phyloP scores from a whole-genome alignment of 805 yeast genomes.

The Nematodospora valgi region DNA sequence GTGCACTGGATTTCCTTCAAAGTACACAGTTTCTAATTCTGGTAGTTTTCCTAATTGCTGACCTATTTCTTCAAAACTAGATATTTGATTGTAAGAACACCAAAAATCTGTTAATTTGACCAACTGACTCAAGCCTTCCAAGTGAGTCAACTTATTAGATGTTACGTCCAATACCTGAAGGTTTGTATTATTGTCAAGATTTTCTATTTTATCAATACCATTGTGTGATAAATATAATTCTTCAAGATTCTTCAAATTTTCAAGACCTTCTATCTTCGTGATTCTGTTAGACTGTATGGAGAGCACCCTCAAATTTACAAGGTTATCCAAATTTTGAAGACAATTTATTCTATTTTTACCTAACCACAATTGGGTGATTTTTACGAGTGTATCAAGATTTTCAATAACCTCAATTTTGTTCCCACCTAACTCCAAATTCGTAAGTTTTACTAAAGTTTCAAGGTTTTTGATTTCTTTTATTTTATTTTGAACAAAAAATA shows the following conservation, averaged over 20 bases:
- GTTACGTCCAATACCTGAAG: slow-evolving; percentile 79
- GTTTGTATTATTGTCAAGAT: slow-evolving; percentile 65
- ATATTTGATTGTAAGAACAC: slow-evolving; percentile 79
- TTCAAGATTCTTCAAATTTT: slow-evolving; percentile 64
- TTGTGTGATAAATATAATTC: slow-evolving; percentile 89
- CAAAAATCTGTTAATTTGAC: slow-evolving; percentile 82
- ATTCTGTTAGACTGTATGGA: slow-evolving; percentile 88
- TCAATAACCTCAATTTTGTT: slow-evolving; percentile 65
- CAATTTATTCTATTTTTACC: slow-evolving; percentile 78
- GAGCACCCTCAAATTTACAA: slow-evolving; percentile 65
- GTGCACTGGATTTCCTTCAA: slow-evolving; percentile 92
- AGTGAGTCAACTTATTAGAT: slow-evolving; percentile 58
- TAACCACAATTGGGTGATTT: slow-evolving; percentile 79
- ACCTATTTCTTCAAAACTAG: slow-evolving; percentile 65
- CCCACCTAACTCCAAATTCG: slow-evolving; percentile 86
- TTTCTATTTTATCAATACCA: slow-evolving; percentile 70
- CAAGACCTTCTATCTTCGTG: slow-evolving; percentile 77
- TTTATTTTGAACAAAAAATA: slow-evolving; percentile 87
- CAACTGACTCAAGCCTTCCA: slow-evolving; percentile 67
- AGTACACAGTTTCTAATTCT: slow-evolving; percentile 79
- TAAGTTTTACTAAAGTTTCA: slow-evolving; percentile 51
- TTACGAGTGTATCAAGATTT: slow-evolving; percentile 51
- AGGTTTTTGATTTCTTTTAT: slow-evolving; percentile 70
- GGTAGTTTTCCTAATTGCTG: slow-evolving; percentile 60
- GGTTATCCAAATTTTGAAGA: slow-evolving; percentile 57